Percentiles rank a stretch among this genome's conserved stretches.
These are phyloP conservation scores for Tolypocladium cylindrosporum DNA, from an alignment of 2,329 filamentous ascomycete species.

Conservation along the genomic window DNA sequence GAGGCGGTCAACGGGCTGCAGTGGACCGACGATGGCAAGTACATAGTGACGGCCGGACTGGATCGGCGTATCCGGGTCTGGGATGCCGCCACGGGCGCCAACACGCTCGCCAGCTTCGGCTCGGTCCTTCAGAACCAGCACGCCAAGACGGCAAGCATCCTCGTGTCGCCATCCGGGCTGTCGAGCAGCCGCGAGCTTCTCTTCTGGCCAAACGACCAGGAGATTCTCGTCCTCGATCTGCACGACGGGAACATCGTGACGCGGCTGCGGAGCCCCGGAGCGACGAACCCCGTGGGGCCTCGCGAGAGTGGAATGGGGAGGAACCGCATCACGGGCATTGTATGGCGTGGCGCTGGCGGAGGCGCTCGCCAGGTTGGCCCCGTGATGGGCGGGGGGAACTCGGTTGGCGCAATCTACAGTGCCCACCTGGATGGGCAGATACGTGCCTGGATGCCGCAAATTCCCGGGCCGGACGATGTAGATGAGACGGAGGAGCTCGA, in stretches of 20 bases:
- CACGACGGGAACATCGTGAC: slow-evolving; percentile 66
- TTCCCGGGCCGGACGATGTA: slow-evolving; percentile 39
- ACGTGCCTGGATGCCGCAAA: slow-evolving; percentile 60
- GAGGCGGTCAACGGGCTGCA: slow-evolving; percentile 76
- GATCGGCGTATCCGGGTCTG: slow-evolving; percentile 81
- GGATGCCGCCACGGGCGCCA: slow-evolving; percentile 70
- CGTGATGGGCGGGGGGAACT: slow-evolving; percentile 48
- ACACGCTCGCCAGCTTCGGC: slow-evolving; percentile 82
- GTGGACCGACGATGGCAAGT: slow-evolving; percentile 72
- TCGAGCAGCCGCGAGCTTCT: slow-evolving; percentile 53
- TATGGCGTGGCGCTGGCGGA: slow-evolving; percentile 59
- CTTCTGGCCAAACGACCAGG: slow-evolving; percentile 71
- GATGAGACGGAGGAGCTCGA: slow-evolving; percentile 33
- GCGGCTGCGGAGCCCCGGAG: slow-evolving; percentile 57
- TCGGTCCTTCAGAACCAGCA: slow-evolving; percentile 68
- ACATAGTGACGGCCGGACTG: slow-evolving; percentile 71
- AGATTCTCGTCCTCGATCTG: slow-evolving; percentile 72
- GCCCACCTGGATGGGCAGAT: slow-evolving; percentile 80
- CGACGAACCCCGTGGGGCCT: slow-evolving; percentile 29
- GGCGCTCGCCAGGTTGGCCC: slow-evolving; percentile 45
- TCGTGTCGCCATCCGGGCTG: slow-evolving; percentile 52
- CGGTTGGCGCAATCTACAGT: slow-evolving; percentile 57
- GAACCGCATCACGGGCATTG: slow-evolving; percentile 63
- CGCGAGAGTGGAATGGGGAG: slow-evolving; percentile 43
- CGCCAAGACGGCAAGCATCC: slow-evolving; percentile 49